A percentile compares a stretch with the other conserved stretches of the same genome.
Evolutionary conservation across 768 basidiomycete species (phyloP).

Genomic region (Kwoniella bestiolae): DNA sequence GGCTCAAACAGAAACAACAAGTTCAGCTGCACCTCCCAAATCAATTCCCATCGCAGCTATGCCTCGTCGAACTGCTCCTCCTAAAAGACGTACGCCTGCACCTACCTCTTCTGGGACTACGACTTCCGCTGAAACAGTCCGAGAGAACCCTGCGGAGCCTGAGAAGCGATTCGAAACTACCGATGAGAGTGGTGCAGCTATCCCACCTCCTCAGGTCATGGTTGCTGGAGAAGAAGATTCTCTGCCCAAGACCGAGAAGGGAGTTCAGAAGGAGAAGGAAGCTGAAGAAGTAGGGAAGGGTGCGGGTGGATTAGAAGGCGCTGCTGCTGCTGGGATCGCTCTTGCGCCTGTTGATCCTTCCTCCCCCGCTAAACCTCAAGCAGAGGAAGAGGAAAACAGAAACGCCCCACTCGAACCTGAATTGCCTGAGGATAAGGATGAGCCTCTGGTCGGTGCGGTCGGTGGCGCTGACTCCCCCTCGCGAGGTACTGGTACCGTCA

Average conservation of each 20-base stretch:
- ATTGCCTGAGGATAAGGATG: background rate
- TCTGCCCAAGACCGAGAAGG: constrained; percentile 46
- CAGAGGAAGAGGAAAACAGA: constrained; percentile 10
- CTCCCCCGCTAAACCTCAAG: background rate
- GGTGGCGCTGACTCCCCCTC: constrained; percentile 20
- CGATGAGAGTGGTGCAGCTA: constrained; percentile 61
- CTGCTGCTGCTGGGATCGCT: constrained; percentile 55
- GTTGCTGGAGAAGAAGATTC: constrained; percentile 48
- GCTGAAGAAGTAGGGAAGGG: constrained; percentile 44
- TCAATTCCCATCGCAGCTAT: constrained; percentile 75
- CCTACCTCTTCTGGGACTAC: constrained; percentile 12
- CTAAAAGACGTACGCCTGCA: constrained; percentile 58
- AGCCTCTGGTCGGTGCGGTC: constrained; percentile 31
- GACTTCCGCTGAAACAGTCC: constrained; percentile 3
- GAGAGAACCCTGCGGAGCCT: constrained; percentile 18
- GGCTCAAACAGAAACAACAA: constrained; percentile 8
- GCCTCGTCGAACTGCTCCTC: constrained; percentile 75
- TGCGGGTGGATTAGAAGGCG: constrained; percentile 49
- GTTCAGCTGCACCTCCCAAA: constrained; percentile 32
- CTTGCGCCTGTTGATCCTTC: constrained; percentile 30
- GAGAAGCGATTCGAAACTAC: constrained; percentile 55
- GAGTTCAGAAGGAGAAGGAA: constrained; percentile 34
- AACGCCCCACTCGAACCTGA: background rate
- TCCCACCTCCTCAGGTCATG: constrained; percentile 48
- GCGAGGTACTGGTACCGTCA: constrained; percentile 23